These are phyloP conservation scores for Pezicula carpinea DNA, from an alignment of 2,329 filamentous ascomycete species.

Conservation along the genomic window DNA sequence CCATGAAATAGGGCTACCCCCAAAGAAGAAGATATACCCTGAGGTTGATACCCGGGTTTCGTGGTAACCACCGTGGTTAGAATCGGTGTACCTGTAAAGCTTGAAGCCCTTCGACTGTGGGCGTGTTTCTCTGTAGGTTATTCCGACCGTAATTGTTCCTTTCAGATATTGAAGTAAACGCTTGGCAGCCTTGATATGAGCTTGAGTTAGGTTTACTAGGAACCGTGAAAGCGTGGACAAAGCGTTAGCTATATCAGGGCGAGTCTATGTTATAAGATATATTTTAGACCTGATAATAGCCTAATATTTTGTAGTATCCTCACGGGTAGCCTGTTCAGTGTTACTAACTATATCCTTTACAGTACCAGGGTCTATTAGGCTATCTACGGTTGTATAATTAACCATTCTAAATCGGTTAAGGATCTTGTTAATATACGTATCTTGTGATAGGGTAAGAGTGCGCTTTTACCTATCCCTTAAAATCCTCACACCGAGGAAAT, in stretches of 20 bases:
- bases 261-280: conserved; percentile 4
- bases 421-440: conserved; percentile 20
- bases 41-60: conserved; percentile 1
- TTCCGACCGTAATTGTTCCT: conserved; percentile 1
- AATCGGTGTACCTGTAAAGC: neutral
- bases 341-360: neutral
- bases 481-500: conserved; percentile 25
- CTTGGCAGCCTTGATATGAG: conserved; percentile 3
- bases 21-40: conserved; percentile 1
- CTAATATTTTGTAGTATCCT: neutral
- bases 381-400: conserved; percentile 5
- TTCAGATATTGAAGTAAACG: conserved; percentile 6
- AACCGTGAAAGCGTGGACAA: conserved; percentile 3
- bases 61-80: neutral
- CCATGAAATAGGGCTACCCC: neutral
- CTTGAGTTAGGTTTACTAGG: neutral
- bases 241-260: conserved; percentile 8
- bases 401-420: conserved; percentile 9
- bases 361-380: conserved; percentile 10
- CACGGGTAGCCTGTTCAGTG: neutral
- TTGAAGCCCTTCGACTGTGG: no score
- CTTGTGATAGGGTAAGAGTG: conserved; percentile 11
- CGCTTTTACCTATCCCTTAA: conserved; percentile 4
- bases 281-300: conserved; percentile 5
- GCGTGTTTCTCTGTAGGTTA: neutral